Percentiles rank a stretch among this genome's conserved stretches.
Evolutionary conservation across 441 rosid genomes (phyloP).

Genomic region (Brassica hybrid): DNA sequence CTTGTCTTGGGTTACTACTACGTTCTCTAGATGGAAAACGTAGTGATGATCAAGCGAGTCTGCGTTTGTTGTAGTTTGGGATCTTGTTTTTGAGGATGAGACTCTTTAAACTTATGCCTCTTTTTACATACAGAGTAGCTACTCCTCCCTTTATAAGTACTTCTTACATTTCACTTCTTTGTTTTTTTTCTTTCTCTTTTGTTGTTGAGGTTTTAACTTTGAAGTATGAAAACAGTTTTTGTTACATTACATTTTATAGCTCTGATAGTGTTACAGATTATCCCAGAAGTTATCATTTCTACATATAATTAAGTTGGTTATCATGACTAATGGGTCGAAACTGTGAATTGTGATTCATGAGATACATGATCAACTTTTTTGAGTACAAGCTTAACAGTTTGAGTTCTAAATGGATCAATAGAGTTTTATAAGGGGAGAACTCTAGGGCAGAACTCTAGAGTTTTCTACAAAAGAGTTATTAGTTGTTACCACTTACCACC

Average conservation of each 20-base stretch:
- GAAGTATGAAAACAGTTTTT: slow-evolving; percentile 32
- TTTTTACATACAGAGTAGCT: slow-evolving; percentile 39
- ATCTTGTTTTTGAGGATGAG: slow-evolving; percentile 20
- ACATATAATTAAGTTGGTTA: neutral
- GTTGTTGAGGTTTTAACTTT: slow-evolving; percentile 36
- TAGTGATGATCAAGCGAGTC: slow-evolving; percentile 32
- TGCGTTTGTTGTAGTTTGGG: slow-evolving; percentile 41
- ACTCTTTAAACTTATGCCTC: slow-evolving; percentile 33
- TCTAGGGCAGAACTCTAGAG: too few species aligned
- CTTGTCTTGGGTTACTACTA: slow-evolving; percentile 57
- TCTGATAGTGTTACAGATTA: slow-evolving; percentile 19
- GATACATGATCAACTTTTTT: too few species aligned
- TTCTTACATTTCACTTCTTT: slow-evolving; percentile 37
- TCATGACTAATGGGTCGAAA: too few species aligned
- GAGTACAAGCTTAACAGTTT: too few species aligned
- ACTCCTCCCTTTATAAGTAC: slow-evolving; percentile 28
- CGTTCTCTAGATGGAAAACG: slow-evolving; percentile 41
- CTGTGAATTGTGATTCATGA: too few species aligned
- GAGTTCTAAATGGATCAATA: too few species aligned
- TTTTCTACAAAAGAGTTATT: too few species aligned
- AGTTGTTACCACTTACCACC: too few species aligned
- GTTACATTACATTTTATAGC: slow-evolving; percentile 31
- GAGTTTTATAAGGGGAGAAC: too few species aligned
- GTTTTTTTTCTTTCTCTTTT: slow-evolving; percentile 26
- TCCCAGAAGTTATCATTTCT: too few species aligned